Evolutionary conservation across 2,329 filamentous ascomycete genomes (phyloP), one percentile per base, ranked within the genome.

Genomic region (Phialophora macrospora): DNA sequence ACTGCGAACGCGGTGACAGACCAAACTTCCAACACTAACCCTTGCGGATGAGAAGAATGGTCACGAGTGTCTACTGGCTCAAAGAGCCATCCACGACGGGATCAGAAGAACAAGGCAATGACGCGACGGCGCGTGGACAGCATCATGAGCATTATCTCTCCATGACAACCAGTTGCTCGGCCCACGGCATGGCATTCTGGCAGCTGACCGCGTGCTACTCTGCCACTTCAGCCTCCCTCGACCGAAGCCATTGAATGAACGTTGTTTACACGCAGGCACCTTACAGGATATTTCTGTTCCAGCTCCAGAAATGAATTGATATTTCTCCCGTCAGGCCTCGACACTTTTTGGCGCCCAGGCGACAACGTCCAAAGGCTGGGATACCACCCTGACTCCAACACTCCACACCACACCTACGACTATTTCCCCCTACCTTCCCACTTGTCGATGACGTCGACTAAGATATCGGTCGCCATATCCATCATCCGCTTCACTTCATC

Each of bases 401-500:
- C 11, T 3, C 24, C 17, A 26, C 17, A 3, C 22, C 48, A 26
- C 38, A 8, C 22, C 8, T 9, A 26, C 48, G 14, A 9, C 14
- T 26, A 3, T 51, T 26, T 2, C 22, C 20, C 22, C 24, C 48
- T 51, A 51, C 48, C 48, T 26, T 51, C 48, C 48, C 48, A 51
- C 3, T 51, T 51, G 8, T 44, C 28, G 20, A 57, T 51, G 24
- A 62, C 26, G 41, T 56, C 60, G 11, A 57, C 28, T 41, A 56
- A 30, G 17, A 20, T 38, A 38, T 62, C 52, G 28, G 48, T 56
- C 26, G 22, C 54, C 22, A 24, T 20, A 38, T 57, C 30, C 17
- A 62, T 30, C 38, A 51, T 12, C 11, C 28, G 14, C 51, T 62
- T 57, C 52, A 56, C 14, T 24, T 62, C 60, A 11, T 49, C 52